A percentile compares a stretch with the other conserved stretches of the same genome.
phyloP scores from a whole-genome alignment of 2,329 filamentous ascomycete species.

The Fusarium camptoceras region DNA sequence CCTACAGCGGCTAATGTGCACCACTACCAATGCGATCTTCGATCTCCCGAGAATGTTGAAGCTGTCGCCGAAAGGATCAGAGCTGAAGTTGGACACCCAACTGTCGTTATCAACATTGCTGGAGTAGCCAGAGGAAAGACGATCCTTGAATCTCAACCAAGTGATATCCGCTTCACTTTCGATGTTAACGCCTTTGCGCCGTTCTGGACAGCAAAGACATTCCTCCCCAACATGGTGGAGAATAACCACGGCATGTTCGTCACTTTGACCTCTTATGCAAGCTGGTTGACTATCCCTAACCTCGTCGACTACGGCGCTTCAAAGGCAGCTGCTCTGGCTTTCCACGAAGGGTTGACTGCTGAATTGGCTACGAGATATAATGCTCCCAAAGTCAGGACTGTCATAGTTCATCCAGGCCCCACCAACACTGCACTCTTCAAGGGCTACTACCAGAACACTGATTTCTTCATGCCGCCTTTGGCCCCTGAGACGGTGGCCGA shows the following conservation, averaged over 20 bases:
- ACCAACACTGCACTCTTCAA: slow-evolving; percentile 53
- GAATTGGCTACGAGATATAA: slow-evolving; percentile 71
- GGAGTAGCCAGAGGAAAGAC: slow-evolving; percentile 71
- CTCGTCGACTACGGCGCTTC: slow-evolving; percentile 76
- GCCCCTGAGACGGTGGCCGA: slow-evolving; percentile 57
- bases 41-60: slow-evolving; percentile 65
- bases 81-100: slow-evolving; percentile 70
- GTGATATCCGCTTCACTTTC: slow-evolving; percentile 74
- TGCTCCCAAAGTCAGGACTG: slow-evolving; percentile 72
- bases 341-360: slow-evolving; percentile 73
- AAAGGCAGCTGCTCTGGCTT: slow-evolving; percentile 74
- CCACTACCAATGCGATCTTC: slow-evolving; percentile 78
- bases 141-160: slow-evolving; percentile 68
- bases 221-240: slow-evolving; percentile 73
- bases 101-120: slow-evolving; percentile 79
- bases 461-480: slow-evolving; percentile 51
- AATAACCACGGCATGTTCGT: slow-evolving; percentile 79
- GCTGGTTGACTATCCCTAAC: slow-evolving; percentile 69
- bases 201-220: slow-evolving; percentile 74
- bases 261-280: slow-evolving; percentile 74
- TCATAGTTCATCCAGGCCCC: slow-evolving; percentile 69
- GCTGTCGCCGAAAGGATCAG: slow-evolving; percentile 65
- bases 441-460: slow-evolving; percentile 67
- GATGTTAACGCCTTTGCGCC: slow-evolving; percentile 77
- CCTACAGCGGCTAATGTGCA: slow-evolving; percentile 63